phyloP scores from a whole-genome alignment of 2,329 filamentous ascomycete genomes.

The Clonostachys rhizophaga region DNA sequence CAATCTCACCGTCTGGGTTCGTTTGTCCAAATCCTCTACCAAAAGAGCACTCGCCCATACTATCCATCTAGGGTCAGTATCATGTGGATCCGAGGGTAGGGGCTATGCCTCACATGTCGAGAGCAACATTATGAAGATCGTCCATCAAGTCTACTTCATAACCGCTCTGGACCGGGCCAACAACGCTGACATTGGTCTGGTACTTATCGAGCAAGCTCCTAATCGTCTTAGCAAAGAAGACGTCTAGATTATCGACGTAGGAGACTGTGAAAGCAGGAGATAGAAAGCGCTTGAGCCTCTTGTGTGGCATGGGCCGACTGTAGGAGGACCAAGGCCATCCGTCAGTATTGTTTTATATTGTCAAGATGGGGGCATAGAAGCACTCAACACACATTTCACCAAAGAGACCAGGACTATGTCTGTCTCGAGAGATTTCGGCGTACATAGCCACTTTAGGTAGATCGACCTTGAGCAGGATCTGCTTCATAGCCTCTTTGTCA shows the following conservation, averaged over 20 bases:
- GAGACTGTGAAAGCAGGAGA: not conserved
- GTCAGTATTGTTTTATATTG: no score
- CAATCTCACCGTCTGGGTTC: not conserved
- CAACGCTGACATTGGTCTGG: not conserved
- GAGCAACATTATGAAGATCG: not conserved
- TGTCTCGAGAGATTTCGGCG: not conserved
- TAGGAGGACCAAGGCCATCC: not conserved
- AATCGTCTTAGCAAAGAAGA: not conserved
- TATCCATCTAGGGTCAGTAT: not conserved
- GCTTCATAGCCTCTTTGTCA: not conserved
- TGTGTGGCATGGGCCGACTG: not conserved
- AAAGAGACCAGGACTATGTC: not conserved
- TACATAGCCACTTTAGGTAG: not conserved
- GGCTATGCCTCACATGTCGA: not conserved
- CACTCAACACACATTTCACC: not conserved
- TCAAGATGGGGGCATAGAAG: not conserved
- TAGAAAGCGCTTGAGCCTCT: not conserved
- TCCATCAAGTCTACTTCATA: not conserved
- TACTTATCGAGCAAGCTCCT: not conserved
- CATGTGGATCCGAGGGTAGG: no score
- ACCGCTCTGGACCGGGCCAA: not conserved
- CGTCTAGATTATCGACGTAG: not conserved
- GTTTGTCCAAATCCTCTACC: not conserved
- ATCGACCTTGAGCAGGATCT: not conserved
- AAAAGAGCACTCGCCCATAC: not conserved